Evolutionary conservation across 768 basidiomycete species (phyloP).

Genomic region (Phaeolepiota aurea): DNA sequence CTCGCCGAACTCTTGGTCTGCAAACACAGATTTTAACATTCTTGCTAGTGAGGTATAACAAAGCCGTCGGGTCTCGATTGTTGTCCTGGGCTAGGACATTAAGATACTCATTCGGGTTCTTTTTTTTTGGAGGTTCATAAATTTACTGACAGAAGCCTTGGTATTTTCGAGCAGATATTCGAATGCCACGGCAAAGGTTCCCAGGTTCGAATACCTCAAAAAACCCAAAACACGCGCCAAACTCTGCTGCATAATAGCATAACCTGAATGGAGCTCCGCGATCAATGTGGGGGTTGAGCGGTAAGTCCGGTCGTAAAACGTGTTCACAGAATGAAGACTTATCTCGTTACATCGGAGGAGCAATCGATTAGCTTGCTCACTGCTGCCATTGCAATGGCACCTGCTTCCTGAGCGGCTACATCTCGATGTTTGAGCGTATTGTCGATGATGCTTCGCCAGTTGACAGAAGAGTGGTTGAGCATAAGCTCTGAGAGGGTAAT

Average conservation of each 20-base stretch:
- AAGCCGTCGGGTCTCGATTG: slow-evolving; percentile 30
- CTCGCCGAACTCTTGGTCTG: too few relatives aligned
- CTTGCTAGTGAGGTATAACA: slow-evolving; percentile 38
- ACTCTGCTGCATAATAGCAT: slow-evolving; percentile 59
- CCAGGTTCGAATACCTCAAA: slow-evolving; percentile 53
- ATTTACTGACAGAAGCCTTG: slow-evolving; percentile 39
- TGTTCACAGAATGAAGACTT: slow-evolving; percentile 27
- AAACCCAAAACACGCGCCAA: slow-evolving; percentile 62
- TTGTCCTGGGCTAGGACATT: slow-evolving; percentile 17
- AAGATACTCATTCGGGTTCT: neutral
- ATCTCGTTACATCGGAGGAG: slow-evolving; percentile 62
- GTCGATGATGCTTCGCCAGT: slow-evolving; percentile 68
- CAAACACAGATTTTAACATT: slow-evolving; percentile 36
- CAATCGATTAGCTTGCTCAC: slow-evolving; percentile 66
- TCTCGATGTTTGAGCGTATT: slow-evolving; percentile 63
- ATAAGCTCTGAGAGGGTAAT: slow-evolving; percentile 51
- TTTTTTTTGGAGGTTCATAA: neutral
- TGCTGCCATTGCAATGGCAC: slow-evolving; percentile 59
- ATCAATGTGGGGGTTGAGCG: slow-evolving; percentile 41
- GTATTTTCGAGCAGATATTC: slow-evolving; percentile 54
- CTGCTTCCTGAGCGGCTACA: slow-evolving; percentile 63
- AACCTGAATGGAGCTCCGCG: slow-evolving; percentile 44
- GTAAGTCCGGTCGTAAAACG: too few relatives aligned
- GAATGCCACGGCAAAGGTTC: slow-evolving; percentile 43
- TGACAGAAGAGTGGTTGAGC: slow-evolving; percentile 30